Percentiles rank a stretch among this genome's conserved stretches.
These are phyloP conservation scores for Ophioceras dolichostomum DNA, from an alignment of 2,329 filamentous ascomycete species.

Conservation along the genomic window DNA sequence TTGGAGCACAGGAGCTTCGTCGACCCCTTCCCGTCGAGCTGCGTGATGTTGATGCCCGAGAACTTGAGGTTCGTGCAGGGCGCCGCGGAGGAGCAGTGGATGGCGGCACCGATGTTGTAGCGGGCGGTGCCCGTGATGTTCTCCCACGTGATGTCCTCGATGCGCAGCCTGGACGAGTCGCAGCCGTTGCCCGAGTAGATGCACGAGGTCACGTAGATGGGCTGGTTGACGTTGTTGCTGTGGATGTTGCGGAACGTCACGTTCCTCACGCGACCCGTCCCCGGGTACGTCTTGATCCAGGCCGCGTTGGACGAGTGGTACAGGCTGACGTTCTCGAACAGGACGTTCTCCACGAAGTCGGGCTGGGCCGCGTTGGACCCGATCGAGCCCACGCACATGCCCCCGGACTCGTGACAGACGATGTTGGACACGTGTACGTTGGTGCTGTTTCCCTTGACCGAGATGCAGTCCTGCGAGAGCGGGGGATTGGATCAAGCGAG, in stretches of 20 bases:
- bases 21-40: conserved; percentile 21
- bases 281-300: conserved; percentile 29
- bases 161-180: conserved; percentile 26
- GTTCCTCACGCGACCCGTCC: conserved; percentile 26
- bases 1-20: conserved; percentile 30
- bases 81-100: conserved; percentile 27
- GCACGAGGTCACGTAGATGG: conserved; percentile 33
- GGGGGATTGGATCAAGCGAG: too few relatives aligned
- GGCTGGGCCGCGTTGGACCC: conserved; percentile 19
- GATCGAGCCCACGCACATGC: conserved; percentile 22
- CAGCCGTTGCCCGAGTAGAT: conserved; percentile 27
- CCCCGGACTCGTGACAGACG: conserved; percentile 25
- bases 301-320: conserved; percentile 25
- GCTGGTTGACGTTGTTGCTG: conserved; percentile 30
- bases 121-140: conserved; percentile 35
- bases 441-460: conserved; percentile 25
- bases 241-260: conserved; percentile 28
- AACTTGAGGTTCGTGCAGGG: conserved; percentile 33
- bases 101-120: conserved; percentile 33
- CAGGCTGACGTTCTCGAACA: conserved; percentile 23
- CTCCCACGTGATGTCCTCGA: conserved; percentile 32
- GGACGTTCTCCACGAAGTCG: conserved; percentile 23
- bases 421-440: conserved; percentile 22
- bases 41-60: conserved; percentile 30
- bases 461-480: conserved; percentile 23